These are phyloP conservation scores for Colletotrichum theobromicola DNA, from an alignment of 2,329 filamentous ascomycete genomes.

Conservation along the genomic window DNA sequence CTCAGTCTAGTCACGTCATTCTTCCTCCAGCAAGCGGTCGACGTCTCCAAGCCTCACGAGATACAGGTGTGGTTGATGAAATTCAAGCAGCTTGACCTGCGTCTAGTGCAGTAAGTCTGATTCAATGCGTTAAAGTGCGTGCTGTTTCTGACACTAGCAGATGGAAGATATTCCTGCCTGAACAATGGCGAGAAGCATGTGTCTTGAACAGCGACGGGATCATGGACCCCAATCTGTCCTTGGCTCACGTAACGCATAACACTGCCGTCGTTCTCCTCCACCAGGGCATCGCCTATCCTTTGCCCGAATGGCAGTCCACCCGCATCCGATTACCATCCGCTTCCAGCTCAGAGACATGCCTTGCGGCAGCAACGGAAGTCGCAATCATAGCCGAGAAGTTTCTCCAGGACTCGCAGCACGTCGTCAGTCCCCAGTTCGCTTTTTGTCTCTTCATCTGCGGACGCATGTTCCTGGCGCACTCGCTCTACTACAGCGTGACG, in stretches of 20 bases:
- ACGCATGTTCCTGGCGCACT: slow-evolving; percentile 36
- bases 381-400: slow-evolving; percentile 41
- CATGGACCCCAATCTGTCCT: slow-evolving; percentile 50
- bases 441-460: slow-evolving; percentile 44
- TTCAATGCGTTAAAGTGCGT: not conserved
- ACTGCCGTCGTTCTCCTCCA: slow-evolving; percentile 46
- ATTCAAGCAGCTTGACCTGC: slow-evolving; percentile 49
- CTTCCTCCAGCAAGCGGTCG: slow-evolving; percentile 45
- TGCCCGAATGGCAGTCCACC: slow-evolving; percentile 32
- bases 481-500: slow-evolving; percentile 32
- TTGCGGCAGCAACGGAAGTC: slow-evolving; percentile 41
- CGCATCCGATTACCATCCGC: slow-evolving; percentile 38
- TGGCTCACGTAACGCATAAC: slow-evolving; percentile 49
- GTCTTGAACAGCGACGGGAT: slow-evolving; percentile 41
- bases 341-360: slow-evolving; percentile 45
- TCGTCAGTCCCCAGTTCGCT: slow-evolving; percentile 39
- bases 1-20: slow-evolving; percentile 46
- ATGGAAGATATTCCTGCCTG: slow-evolving; percentile 51
- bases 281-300: slow-evolving; percentile 43
- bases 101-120: slow-evolving; percentile 41
- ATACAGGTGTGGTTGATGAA: slow-evolving; percentile 46
- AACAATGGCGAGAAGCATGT: slow-evolving; percentile 44
- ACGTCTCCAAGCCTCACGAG: slow-evolving; percentile 38
- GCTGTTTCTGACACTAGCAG: slow-evolving; percentile 22
- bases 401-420: slow-evolving; percentile 33